These are phyloP conservation scores for Murraya paniculata DNA, from an alignment of 345 rosid genomes.

Conservation along the genomic window DNA sequence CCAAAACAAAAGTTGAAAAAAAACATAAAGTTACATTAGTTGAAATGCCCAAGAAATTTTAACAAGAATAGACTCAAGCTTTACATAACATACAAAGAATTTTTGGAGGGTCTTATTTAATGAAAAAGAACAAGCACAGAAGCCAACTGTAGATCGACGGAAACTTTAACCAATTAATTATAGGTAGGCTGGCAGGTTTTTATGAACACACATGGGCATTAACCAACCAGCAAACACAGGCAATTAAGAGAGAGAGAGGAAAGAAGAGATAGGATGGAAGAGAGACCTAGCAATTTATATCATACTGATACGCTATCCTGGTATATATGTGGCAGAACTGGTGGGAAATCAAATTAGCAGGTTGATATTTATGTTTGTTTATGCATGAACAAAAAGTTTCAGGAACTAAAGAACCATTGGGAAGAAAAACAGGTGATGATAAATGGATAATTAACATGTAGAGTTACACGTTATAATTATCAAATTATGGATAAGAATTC, in stretches of 20 bases:
- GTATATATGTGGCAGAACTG: not conserved
- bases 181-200: not conserved
- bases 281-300: not conserved
- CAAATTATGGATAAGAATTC: too few relatives aligned
- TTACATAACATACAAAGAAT: not conserved
- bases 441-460: too few relatives aligned
- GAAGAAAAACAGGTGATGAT: too few relatives aligned
- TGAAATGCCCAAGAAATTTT: not conserved
- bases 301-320: not conserved
- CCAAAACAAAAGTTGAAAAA: not conserved
- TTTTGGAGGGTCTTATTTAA: not conserved
- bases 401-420: too few relatives aligned
- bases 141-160: too few relatives aligned
- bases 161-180: too few relatives aligned
- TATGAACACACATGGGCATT: not conserved
- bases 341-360: not conserved
- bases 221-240: not conserved
- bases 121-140: not conserved
- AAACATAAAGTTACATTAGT: not conserved
- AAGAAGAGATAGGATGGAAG: not conserved
- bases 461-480: too few relatives aligned
- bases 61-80: not conserved
- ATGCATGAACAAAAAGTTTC: too few relatives aligned
- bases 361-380: not conserved
- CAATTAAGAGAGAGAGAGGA: not conserved